Base-by-base conservation (phyloP, 2,329 filamentous ascomycete species). In the Didymella exigua region DNA sequence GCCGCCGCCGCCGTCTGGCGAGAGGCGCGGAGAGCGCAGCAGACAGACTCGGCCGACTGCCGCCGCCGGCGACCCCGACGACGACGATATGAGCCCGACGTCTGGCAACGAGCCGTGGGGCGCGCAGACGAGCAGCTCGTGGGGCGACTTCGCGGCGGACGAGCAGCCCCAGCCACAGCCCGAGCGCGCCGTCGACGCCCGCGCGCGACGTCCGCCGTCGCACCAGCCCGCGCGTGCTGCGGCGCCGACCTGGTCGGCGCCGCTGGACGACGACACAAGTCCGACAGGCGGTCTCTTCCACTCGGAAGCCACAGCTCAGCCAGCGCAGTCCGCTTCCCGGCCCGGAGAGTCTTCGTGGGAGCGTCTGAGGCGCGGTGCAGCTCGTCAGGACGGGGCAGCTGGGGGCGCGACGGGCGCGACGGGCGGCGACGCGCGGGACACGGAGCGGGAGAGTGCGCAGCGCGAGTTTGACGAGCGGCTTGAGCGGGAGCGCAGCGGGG, bases 401-500 rank as follows among this genome's bases (percentile, higher is more conserved):
- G 31, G 71, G 46, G 63, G 69, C 31, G 65, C 54, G 18, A 67
- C 73, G 6, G 67, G 61, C 0, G 73, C 75, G 13, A 74, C 73
- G 1, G 49, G 66, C 5, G 74, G 74, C 2, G 79, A 82, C 49
- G 78, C 82, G 31, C 71, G 74, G 21, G 73, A 76, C 40, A 61
- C 71, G 24, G 79, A 78, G 11, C 78, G 75, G 54, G 62, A 72
- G 34, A 75, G 80, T 56, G 79, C 79, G 23, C 80, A 83, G 65
- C 76, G 70, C 48, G 78, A 82, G 23, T 83, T 83, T 58, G 79
- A 83, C 60, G 75, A 75, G 16, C 69, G 77, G 37, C 58, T 83
- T 5, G 81, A 83, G 59, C 73, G 73, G 52, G 81, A 83, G 59
- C 67, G 81, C 46, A 73, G 75, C 48, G 81, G 79, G 0, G 75